A percentile compares a stretch with the other conserved stretches of the same genome.
These are phyloP conservation scores for Termitomyces sp. DNA, from an alignment of 1,284 basidiomycete genomes.

Conservation along the genomic window DNA sequence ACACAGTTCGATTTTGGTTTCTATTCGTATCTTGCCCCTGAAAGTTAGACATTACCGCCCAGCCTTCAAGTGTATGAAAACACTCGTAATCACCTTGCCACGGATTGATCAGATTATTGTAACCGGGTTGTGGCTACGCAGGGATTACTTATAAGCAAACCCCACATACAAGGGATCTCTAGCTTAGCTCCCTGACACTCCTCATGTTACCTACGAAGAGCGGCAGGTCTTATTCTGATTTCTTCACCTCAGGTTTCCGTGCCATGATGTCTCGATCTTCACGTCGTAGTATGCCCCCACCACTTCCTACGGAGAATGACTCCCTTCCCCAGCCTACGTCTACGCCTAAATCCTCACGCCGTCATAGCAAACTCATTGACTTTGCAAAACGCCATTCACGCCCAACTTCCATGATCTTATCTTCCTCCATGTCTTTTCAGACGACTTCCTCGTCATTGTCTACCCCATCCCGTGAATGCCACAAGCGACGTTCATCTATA, in stretches of 20 bases:
- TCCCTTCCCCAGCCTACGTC: slow-evolving; percentile 2
- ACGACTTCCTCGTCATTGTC: slow-evolving; percentile 9
- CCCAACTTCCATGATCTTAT: slow-evolving; percentile 24
- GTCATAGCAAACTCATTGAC: slow-evolving; percentile 14
- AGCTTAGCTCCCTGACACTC: slow-evolving; percentile 13
- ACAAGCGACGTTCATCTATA: slow-evolving; percentile 24
- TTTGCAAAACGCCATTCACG: slow-evolving; percentile 20
- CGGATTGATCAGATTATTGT: slow-evolving; percentile 5
- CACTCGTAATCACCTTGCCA: slow-evolving; percentile 12
- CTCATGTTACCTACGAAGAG: slow-evolving; percentile 14
- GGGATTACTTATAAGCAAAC: slow-evolving; percentile 7
- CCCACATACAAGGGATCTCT: background rate
- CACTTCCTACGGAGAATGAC: slow-evolving; percentile 7
- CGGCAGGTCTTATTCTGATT: slow-evolving; percentile 33
- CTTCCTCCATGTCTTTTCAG: slow-evolving; percentile 14
- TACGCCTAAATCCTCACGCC: slow-evolving; percentile 13
- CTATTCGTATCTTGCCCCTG: slow-evolving; percentile 6
- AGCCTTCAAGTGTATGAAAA: slow-evolving; percentile 1
- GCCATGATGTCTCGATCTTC: slow-evolving; percentile 23
- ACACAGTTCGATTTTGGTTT: background rate
- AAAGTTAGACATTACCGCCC: slow-evolving; percentile 4
- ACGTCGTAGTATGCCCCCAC: slow-evolving; percentile 6
- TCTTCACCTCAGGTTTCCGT: slow-evolving; percentile 38
- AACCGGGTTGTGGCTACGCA: background rate
- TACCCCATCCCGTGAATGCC: background rate